phyloP scores from a whole-genome alignment of 2,329 filamentous ascomycete species.

The Basipetospora chlamydospora region DNA sequence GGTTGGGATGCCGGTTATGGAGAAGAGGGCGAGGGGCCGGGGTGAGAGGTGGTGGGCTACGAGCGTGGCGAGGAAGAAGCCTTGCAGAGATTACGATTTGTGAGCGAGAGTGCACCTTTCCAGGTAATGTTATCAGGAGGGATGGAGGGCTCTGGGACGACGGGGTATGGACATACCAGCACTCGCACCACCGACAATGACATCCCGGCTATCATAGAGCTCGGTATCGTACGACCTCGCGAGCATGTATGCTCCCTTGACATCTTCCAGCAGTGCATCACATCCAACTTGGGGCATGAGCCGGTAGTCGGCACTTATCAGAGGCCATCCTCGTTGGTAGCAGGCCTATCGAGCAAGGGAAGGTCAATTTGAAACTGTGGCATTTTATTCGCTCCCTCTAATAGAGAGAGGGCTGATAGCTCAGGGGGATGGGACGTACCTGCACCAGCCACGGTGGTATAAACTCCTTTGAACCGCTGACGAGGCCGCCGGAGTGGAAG shows the following conservation, averaged over 20 bases:
- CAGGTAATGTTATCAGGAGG: too few species aligned
- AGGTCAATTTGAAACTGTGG: too few species aligned
- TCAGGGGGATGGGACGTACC: slow-evolving; percentile 9
- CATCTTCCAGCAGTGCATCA: slow-evolving; percentile 16
- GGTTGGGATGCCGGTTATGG: slow-evolving; percentile 20
- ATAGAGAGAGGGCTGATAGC: too few species aligned
- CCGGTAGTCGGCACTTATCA: slow-evolving; percentile 21
- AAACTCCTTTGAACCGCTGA: slow-evolving; percentile 16
- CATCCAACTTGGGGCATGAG: slow-evolving; percentile 18
- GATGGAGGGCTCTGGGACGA: too few species aligned
- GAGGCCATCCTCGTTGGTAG: slow-evolving; percentile 16
- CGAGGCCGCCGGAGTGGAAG: slow-evolving; percentile 21
- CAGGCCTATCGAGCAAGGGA: slow-evolving; percentile 14
- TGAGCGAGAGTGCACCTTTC: too few species aligned
- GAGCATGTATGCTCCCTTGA: slow-evolving; percentile 17
- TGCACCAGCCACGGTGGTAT: slow-evolving; percentile 23
- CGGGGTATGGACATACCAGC: slow-evolving; percentile 15
- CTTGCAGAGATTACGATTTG: too few species aligned
- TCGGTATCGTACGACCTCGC: slow-evolving; percentile 6
- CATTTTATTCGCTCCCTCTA: too few species aligned
- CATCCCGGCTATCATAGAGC: slow-evolving; percentile 8
- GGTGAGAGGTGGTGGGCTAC: slow-evolving; percentile 16
- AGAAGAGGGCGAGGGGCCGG: slow-evolving; percentile 18
- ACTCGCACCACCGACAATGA: slow-evolving; percentile 19
- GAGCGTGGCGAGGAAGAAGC: slow-evolving; percentile 17